A percentile compares a stretch with the other conserved stretches of the same genome.
These are phyloP conservation scores for Heterobasidion parviporum DNA, from an alignment of 1,284 basidiomycete genomes.

Conservation along the genomic window DNA sequence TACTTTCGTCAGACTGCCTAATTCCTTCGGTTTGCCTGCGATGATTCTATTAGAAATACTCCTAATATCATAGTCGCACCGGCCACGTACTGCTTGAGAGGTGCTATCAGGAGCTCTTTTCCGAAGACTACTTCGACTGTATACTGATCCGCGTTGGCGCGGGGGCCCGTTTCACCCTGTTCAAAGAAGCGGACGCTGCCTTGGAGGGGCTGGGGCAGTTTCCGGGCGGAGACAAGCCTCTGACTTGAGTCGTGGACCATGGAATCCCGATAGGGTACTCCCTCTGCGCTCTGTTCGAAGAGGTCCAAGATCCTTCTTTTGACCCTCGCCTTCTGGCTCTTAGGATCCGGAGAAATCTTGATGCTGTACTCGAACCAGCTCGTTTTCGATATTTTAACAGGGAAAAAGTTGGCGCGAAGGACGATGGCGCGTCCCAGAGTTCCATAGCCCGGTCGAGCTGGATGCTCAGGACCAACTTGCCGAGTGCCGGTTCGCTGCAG, in stretches of 20 bases:
- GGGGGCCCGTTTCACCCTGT: constrained; percentile 39
- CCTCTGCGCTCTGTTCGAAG: constrained; percentile 40
- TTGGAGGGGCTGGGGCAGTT: constrained; percentile 48
- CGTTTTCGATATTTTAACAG: constrained; percentile 40
- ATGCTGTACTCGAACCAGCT: constrained; percentile 55
- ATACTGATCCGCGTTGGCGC: constrained; percentile 37
- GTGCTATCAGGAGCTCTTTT: constrained; percentile 32
- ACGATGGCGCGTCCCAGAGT: constrained; percentile 42
- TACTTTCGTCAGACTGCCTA: constrained; percentile 33
- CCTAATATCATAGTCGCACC: not conserved
- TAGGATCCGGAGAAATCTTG: constrained; percentile 41
- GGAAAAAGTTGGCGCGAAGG: constrained; percentile 63
- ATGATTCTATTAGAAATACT: not conserved
- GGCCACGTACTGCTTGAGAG: constrained; percentile 39
- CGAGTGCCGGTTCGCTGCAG: constrained; percentile 15
- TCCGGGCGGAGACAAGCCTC: constrained; percentile 46
- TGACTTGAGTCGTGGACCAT: constrained; percentile 58
- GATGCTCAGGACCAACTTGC: constrained; percentile 33
- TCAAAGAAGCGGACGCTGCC: constrained; percentile 44
- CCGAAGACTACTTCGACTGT: constrained; percentile 41
- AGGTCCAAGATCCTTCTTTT: constrained; percentile 49
- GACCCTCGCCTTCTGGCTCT: constrained; percentile 36
- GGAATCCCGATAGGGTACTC: constrained; percentile 30
- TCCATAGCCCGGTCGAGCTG: constrained; percentile 61
- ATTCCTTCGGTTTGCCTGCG: constrained; percentile 46